Evolutionary conservation across 1,284 basidiomycete genomes (phyloP).

Genomic region (Rhodotorula glutinis): DNA sequence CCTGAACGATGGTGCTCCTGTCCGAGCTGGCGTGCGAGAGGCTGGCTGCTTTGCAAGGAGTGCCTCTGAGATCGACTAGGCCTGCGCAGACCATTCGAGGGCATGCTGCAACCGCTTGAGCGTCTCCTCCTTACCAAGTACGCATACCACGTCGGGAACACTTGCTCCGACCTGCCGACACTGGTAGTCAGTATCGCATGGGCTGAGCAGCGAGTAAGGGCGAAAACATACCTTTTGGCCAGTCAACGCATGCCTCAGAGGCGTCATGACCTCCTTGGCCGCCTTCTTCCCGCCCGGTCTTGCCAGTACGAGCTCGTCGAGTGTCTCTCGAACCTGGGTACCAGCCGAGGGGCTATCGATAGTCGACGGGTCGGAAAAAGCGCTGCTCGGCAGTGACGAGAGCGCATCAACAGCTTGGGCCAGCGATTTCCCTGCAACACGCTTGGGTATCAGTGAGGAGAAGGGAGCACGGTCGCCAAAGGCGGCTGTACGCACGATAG

Average conservation of each 20-base stretch:
- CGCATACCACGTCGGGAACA: constrained; percentile 53
- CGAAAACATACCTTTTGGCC: constrained; percentile 64
- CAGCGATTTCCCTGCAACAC: constrained; percentile 34
- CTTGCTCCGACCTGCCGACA: constrained; percentile 54
- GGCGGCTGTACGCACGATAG: constrained; percentile 50
- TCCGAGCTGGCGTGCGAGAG: too few species aligned
- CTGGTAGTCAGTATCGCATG: fast-evolving
- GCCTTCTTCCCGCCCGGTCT: constrained; percentile 51
- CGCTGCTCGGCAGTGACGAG: constrained; percentile 12
- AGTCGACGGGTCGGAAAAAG: constrained; percentile 40
- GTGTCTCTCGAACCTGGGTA: constrained; percentile 50
- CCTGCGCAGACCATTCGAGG: background rate
- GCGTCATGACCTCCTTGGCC: constrained; percentile 62
- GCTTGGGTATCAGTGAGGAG: background rate
- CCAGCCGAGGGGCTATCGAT: constrained; percentile 40
- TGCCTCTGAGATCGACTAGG: too few species aligned
- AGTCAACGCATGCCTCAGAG: constrained; percentile 70
- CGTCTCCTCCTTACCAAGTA: constrained; percentile 50
- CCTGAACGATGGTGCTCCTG: too few species aligned
- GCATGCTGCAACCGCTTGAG: constrained; percentile 14
- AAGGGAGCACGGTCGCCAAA: constrained; percentile 29
- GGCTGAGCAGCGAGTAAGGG: background rate
- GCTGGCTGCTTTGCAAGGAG: too few species aligned
- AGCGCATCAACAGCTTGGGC: constrained; percentile 14
- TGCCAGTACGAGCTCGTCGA: constrained; percentile 55